Evolutionary conservation across 2,329 filamentous ascomycete genomes (phyloP), one percentile per base, ranked within the genome.

Genomic region (Tolypocladium endophyticum): DNA sequence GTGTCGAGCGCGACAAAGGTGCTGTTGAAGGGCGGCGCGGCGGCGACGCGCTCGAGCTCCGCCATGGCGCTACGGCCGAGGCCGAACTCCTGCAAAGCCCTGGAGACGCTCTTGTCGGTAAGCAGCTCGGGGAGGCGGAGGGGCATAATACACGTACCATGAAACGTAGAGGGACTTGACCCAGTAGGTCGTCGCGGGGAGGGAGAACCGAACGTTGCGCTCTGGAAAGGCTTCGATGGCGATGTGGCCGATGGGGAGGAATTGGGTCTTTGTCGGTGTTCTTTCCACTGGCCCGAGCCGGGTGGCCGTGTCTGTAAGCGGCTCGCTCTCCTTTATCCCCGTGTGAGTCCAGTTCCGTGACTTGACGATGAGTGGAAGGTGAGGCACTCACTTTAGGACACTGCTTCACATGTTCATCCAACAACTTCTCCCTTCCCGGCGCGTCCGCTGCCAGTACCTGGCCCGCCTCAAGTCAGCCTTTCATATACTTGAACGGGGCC

Each of bases 161-260:
- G 76, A 77, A 59, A 78, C 69, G 64, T 74, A 78, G 23, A 78
- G 69, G 8, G 69, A 70, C 57, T 74, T 73, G 36, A 77, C 64
- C 74, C 75, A 77, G 39, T 73, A 65, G 5, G 71, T 72, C 16
- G 64, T 67, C 18, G 64, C 61, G 23, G 70, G 69, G 39, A 76
- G 67, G 28, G 65, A 68, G 43, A 76, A 66, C 55, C 66, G 59
- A 41, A 57, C 59, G 59, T 76, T 68, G 16, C 70, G 65, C 2
- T 70, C 66, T 2, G 69, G 64, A 25, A 70, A 69, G 23, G 68
- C 55, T 52, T 75, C 72, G 4, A 78, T 66, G 9, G 71, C 72
- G 23, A 76, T 68, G 65, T 78, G 76, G 14, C 76, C 75, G 56
- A 77, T 68, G n/a, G 76, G 74, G 6, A 66, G 59, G 64, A 76